Evolutionary conservation across 2,329 filamentous ascomycete species (phyloP).

Genomic region (Trichoderma lentiforme): DNA sequence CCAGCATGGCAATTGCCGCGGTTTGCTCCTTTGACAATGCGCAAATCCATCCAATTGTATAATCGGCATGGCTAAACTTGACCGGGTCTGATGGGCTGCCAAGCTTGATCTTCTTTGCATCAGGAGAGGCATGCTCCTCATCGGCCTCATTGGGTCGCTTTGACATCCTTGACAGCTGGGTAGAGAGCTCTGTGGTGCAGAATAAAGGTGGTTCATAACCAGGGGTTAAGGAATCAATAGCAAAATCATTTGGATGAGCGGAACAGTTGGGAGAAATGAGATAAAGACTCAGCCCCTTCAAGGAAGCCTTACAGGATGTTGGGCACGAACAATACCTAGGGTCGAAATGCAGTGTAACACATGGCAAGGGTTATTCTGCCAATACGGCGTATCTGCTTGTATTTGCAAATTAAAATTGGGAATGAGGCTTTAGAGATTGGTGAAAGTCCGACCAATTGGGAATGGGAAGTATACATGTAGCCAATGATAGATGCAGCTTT

Average conservation of each 20-base stretch:
- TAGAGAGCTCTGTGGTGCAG: background rate
- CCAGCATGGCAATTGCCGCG: background rate
- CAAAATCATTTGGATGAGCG: background rate
- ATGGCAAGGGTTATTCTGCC: background rate
- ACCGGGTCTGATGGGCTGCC: accelerated
- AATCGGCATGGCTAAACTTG: constrained; percentile 15
- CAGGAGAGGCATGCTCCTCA: background rate
- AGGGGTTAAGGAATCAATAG: background rate
- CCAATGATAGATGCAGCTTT: too few relatives aligned
- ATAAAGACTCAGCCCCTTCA: background rate
- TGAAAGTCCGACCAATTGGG: too few relatives aligned
- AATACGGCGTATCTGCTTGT: background rate
- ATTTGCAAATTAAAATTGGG: background rate
- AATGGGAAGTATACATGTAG: too few relatives aligned
- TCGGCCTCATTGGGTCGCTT: background rate
- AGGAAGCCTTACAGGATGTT: background rate
- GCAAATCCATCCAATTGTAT: background rate
- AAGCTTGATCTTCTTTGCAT: background rate
- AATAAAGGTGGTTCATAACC: background rate
- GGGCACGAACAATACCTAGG: background rate
- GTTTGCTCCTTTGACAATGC: background rate
- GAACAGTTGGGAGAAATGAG: background rate
- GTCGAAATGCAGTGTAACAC: background rate
- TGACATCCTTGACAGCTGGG: background rate
- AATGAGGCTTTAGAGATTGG: background rate